Evolutionary conservation across 1,284 basidiomycete species (phyloP), one percentile per base, ranked within the genome.

Genomic region (Moesziomyces parantarcticus): DNA sequence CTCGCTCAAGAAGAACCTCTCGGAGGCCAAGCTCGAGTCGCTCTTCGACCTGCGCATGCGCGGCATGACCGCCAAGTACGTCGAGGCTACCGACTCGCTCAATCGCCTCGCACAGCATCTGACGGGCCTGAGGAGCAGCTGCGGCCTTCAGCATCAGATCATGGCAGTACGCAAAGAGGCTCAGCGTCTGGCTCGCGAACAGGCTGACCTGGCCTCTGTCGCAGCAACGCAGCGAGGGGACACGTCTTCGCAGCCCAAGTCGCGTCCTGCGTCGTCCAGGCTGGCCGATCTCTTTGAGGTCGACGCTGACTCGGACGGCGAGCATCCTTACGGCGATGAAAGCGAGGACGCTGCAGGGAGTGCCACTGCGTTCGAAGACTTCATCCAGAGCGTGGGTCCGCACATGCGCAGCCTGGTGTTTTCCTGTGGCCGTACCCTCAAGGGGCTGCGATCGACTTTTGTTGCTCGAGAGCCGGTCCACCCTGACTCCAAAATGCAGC

Each of bases 31-130:
- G 62, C 60, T 80, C 39, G 79, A 81, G 36, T 62, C 63, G 5
- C 63, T 69, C 25, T 72, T 81, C 50, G 79, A 81, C 44, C 29
- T 65, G 16, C 47, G 79, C 20, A 79, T 81, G 68, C 54, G 77
- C 20, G 77, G 76, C 18, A 69, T 68, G 65, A 61, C 52, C 18
- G 52, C 48, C 22, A 66, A 67, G 29, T 78, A 80, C 40, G 67
- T 74, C 47, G 58, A 58, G 16, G 78, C 75, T 18, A 78, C 78
- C 45, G 73, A 75, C 48, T 73, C 66, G 34, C 70, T 81, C 52
- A 80, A 81, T 46, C 58, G 76, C 18, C 64, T 81, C 8, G 79
- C 78, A 5, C 78, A 78, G 67, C 79, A 81, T 54, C 70, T 81
- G 8, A 64, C 68, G 1, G 79, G 79, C 25, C 65, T 81, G 4